Base-by-base conservation (phyloP, 2,329 filamentous ascomycete genomes). In the Neopestalotiopsis clavispora region DNA sequence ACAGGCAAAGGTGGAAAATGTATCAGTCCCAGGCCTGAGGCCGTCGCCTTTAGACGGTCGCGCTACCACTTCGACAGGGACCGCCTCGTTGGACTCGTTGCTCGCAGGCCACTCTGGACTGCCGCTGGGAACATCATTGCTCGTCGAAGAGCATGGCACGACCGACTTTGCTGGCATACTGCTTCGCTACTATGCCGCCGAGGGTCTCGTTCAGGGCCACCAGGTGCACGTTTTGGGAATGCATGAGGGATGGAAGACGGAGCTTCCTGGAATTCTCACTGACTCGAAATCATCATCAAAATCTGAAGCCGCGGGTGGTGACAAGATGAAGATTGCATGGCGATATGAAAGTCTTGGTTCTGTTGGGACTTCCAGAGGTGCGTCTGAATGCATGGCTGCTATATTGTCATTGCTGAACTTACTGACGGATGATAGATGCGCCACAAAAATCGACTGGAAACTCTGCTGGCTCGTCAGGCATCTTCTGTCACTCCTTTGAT, bases 291-390 rank as follows among this genome's bases (percentile, higher is more conserved):
- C 65, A 84, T 77, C 76, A 57, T 70, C 73, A 74, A 82, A 79
- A 67, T 74, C 85, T 40, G 82, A 84, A 52, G 67, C 77, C 17
- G 73, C 78, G 2, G 75, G 80, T 2, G 85, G 86, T 14, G 92
- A 95, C 71, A 95, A 91, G 80, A 98, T 99, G 96, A 98, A 97
- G 83, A 99, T 99, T 83, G 96, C 96, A 3, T 99, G 96, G 96
- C 88, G 96, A 79, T 99, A 99, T 82, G 95, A 98, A 80, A 88
- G 90, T 42, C 81, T 98, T 66, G 92, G 92, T 17, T 91, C 92
- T 72, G 91, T 90, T 74, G 90, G 90, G 57, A 86, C 85, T 69
- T 81, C 85, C 66, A 87, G 89, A 90, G 90, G 91, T 92, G 85
- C 81, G 87, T 77, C 30, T 42, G 4, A 66, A 66, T 38, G 28